Evolutionary conservation across 139 green algal genomes (phyloP).

Genomic region (Deuterostichococcus epilithicus): DNA sequence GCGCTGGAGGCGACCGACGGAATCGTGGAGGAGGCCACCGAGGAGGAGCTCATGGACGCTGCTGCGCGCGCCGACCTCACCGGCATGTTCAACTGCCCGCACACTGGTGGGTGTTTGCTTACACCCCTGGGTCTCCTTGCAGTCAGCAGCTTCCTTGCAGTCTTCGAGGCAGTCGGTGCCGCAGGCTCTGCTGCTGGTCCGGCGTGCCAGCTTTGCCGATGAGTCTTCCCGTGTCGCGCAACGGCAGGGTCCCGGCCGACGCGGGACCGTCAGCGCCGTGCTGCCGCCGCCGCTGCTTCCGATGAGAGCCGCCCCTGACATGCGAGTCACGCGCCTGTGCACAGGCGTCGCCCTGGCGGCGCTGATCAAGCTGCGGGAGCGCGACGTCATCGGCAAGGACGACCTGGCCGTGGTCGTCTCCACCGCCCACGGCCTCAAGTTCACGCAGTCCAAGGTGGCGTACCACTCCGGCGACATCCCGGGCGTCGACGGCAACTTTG

Average conservation of each 20-base stretch:
- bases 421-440: slow-evolving; percentile 99
- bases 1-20: slow-evolving; percentile 88
- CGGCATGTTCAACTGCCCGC: slow-evolving; percentile 94
- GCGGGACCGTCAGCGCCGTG: too few species aligned
- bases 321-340: slow-evolving; percentile 49
- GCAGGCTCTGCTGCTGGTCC: too few species aligned
- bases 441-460: slow-evolving; percentile 92
- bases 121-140: neutral
- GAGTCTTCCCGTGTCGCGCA: too few species aligned
- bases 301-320: too few species aligned
- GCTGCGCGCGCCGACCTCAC: slow-evolving; percentile 92
- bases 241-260: too few species aligned
- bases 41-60: slow-evolving; percentile 99
- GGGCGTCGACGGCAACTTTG: slow-evolving; percentile 66
- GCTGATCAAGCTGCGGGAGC: slow-evolving; percentile 90
- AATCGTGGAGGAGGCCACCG: slow-evolving; percentile 96
- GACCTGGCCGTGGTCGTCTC: slow-evolving; percentile 93
- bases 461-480: slow-evolving; percentile 89
- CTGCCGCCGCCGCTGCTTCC: slow-evolving; percentile 6
- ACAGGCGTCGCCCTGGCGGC: slow-evolving; percentile 91
- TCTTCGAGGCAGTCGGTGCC: too few species aligned
- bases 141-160: too few species aligned
- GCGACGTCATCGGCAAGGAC: slow-evolving; percentile 75
- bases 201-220: too few species aligned
- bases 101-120: slow-evolving; percentile 51